Evolutionary conservation across 306 rosid genomes (phyloP), one percentile per base, ranked within the genome.

Genomic region (Malus fusca): DNA sequence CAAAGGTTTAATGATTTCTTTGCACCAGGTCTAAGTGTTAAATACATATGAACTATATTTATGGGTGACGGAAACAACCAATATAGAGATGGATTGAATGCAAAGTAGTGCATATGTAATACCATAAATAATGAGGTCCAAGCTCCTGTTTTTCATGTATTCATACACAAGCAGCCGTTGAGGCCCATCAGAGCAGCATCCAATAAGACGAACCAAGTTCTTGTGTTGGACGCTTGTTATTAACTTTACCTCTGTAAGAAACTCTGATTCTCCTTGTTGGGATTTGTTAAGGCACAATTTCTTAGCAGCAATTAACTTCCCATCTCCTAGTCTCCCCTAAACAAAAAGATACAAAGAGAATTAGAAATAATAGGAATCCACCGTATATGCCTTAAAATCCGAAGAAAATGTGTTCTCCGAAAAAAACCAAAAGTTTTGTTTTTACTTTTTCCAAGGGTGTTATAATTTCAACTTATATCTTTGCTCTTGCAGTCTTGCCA

Each of bases 211-310:
- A 81, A 95, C 93, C 23, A 95, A 88, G 83, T 92, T 92, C 77
- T 87, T 92, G 86, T 95, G 98, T 74, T 95, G 98, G 73, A 92
- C 93, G 83, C 97, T 90, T 14, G 95, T 88, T 81, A 92, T 90
- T 84, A 88, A 63, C 81, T 89, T 92, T 85, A 95, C 96, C 81
- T 95, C 98, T 48, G 92, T 71, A 73, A 87, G 89, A 85, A 95
- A 95, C 62, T 92, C 97, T 43, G 70, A 63, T 81, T 92, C 98
- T 76, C 98, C 98, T 82, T 95, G 97, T 5, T 84, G 91, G 55
- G 97, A 91, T 83, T 86, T 91, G 76, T 88, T 88, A 28, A 90
- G 83, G 46, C 94, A 90, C 73, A 94, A 74, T 83, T 86, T 88
- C 89, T 94, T 94, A 9, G 85, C 91, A 11, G 97, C 98, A 68